Conservation (phyloP, 257 asterid genomes). For the Ballota nigra region DNA sequence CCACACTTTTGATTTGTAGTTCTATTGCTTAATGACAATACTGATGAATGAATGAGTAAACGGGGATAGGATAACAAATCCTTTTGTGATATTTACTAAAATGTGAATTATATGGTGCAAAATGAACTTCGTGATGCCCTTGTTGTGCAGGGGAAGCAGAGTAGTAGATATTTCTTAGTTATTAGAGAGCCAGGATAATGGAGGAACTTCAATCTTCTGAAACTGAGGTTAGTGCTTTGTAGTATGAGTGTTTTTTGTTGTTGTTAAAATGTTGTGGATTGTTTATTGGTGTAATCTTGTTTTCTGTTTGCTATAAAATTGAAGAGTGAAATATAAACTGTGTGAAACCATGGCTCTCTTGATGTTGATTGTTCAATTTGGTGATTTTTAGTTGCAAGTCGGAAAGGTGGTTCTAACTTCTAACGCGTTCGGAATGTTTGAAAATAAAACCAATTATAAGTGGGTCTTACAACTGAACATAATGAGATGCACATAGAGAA, state of each 20-base stretch:
- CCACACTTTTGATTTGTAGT: neutral
- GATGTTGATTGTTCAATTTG: neutral
- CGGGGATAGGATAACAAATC: too few relatives aligned
- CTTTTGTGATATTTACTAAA: neutral
- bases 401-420: neutral
- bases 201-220: neutral
- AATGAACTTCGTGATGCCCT: neutral
- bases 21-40: neutral
- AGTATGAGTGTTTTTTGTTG: neutral
- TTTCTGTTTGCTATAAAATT: neutral
- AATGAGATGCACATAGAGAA: neutral
- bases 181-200: neutral
- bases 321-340: neutral
- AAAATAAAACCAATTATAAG: too few relatives aligned
- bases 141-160: neutral
- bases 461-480: too few relatives aligned
- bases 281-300: neutral
- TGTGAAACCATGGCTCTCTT: neutral
- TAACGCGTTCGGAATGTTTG: neutral
- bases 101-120: neutral
- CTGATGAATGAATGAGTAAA: too few relatives aligned
- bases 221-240: neutral
- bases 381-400: neutral
- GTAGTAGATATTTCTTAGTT: neutral
- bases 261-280: neutral